phyloP scores from a whole-genome alignment of 495 filamentous ascomycete genomes.

The Neurospora sp. region DNA sequence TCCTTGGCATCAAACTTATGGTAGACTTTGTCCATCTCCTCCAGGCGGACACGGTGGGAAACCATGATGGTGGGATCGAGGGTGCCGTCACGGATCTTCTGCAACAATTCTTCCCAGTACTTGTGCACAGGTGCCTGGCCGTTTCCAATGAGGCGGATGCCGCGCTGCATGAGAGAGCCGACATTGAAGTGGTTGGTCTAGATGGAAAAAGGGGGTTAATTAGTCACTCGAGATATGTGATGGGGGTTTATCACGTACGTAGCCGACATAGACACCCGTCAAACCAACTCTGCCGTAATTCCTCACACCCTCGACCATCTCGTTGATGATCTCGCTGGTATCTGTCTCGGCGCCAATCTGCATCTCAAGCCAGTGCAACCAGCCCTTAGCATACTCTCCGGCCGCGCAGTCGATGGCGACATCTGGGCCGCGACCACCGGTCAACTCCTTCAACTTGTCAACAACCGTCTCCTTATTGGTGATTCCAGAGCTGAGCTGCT shows the following conservation, averaged over 20 bases:
- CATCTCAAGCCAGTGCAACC: conserved; percentile 69
- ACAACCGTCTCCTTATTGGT: conserved; percentile 51
- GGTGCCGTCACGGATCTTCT: conserved; percentile 56
- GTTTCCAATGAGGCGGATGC: conserved; percentile 71
- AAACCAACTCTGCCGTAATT: conserved; percentile 68
- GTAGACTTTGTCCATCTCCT: conserved; percentile 66
- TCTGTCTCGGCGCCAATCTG: conserved; percentile 71
- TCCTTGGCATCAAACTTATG: conserved; percentile 58
- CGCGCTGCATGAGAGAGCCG: conserved; percentile 78
- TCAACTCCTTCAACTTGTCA: conserved; percentile 62
- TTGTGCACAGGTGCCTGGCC: conserved; percentile 78
- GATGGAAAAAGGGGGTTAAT: too few species aligned
- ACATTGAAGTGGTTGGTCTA: conserved; percentile 70
- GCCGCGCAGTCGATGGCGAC: conserved; percentile 76
- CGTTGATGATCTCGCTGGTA: conserved; percentile 77
- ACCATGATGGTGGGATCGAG: conserved; percentile 76
- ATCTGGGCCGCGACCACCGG: conserved; percentile 56
- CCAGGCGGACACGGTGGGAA: conserved; percentile 62
- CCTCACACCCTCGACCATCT: conserved; percentile 70
- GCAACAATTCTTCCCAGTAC: conserved; percentile 69
- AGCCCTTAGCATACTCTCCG: conserved; percentile 77
- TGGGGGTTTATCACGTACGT: conserved; percentile 9
- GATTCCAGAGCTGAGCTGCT: conserved; percentile 34
- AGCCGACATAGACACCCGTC: conserved; percentile 76
- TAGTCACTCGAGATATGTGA: too few species aligned